Evolutionary conservation across 2,329 filamentous ascomycete genomes (phyloP).

Genomic region (Aureobasidium uvarum): DNA sequence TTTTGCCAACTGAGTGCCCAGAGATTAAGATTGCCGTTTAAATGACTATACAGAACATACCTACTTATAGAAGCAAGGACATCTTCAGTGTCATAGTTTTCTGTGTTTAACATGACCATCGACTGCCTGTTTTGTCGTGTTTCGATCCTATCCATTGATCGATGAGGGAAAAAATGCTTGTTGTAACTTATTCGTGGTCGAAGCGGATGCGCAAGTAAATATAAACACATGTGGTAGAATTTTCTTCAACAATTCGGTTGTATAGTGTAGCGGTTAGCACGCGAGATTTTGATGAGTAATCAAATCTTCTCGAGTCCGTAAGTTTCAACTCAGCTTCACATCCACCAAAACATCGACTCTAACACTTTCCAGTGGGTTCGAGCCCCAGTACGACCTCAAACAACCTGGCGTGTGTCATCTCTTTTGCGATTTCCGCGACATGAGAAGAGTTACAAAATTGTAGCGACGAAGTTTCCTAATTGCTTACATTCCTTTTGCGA

Average conservation of each 20-base stretch:
- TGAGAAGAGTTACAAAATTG: background rate
- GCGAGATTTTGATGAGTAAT: conserved; percentile 22
- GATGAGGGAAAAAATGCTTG: no score
- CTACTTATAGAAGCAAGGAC: no score
- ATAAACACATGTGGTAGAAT: background rate
- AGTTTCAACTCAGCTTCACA: background rate
- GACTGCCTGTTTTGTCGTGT: no score
- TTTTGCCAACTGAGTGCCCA: no score
- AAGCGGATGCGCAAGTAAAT: background rate
- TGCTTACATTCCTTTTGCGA: background rate
- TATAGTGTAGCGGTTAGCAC: conserved; percentile 27
- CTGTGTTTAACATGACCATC: no score
- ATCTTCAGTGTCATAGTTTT: no score
- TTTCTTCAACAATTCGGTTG: conserved; percentile 4
- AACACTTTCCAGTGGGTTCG: conserved; percentile 8
- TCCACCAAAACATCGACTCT: background rate
- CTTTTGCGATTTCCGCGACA: background rate
- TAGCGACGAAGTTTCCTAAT: no score
- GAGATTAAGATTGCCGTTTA: no score
- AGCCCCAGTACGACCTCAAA: conserved; percentile 15
- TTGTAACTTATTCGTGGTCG: no score
- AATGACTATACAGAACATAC: no score
- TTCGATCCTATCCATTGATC: no score
- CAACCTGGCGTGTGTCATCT: background rate
- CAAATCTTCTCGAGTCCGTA: conserved; percentile 17